Conservation (phyloP, 2,329 filamentous ascomycete species). For the Fusarium guadeloupense region DNA sequence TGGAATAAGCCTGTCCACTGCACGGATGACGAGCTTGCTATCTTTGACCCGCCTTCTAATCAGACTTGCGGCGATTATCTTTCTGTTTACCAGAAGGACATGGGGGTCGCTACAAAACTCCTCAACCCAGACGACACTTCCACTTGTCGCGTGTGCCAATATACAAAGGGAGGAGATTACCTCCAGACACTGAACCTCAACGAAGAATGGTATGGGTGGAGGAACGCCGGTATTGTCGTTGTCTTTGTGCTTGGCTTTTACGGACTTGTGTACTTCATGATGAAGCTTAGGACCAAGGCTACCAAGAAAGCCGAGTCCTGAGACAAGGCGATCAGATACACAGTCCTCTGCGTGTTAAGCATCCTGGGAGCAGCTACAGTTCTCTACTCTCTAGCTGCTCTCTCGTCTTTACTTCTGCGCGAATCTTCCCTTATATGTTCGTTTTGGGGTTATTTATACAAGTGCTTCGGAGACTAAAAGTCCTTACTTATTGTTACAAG, state of each 20-base stretch:
- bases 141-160: conserved; percentile 70
- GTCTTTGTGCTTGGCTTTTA: conserved; percentile 66
- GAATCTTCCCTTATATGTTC: too few species aligned
- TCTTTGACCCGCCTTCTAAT: conserved; percentile 59
- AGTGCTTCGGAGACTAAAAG: too few species aligned
- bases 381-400: too few species aligned
- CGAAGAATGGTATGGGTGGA: conserved; percentile 72
- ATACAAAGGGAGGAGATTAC: conserved; percentile 66
- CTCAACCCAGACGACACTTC: conserved; percentile 66
- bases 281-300: conserved; percentile 60
- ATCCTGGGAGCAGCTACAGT: too few species aligned
- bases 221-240: conserved; percentile 68
- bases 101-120: conserved; percentile 60
- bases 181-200: conserved; percentile 66
- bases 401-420: too few species aligned
- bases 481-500: too few species aligned
- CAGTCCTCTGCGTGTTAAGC: too few species aligned
- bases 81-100: conserved; percentile 56
- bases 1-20: conserved; percentile 60
- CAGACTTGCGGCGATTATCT: conserved; percentile 69
- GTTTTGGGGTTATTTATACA: too few species aligned
- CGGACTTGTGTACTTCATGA: conserved; percentile 54
- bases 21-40: conserved; percentile 57
- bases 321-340: too few species aligned
- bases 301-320: conserved; percentile 59